These are phyloP conservation scores for Sclerotinia nivalis DNA, from an alignment of 2,329 filamentous ascomycete genomes.

Conservation along the genomic window DNA sequence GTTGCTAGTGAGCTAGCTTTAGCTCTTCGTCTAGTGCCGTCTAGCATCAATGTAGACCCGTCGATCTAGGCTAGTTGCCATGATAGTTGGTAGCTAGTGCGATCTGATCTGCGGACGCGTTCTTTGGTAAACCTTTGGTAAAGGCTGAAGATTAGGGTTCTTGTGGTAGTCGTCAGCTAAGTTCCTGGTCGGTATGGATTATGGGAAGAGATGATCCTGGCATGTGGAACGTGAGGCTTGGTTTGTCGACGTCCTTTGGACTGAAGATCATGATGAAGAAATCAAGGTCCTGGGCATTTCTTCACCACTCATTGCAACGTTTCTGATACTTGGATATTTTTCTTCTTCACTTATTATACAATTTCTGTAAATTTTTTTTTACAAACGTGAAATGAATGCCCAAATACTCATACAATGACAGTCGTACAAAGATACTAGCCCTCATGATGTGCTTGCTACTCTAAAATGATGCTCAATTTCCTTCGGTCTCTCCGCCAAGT, in stretches of 20 bases:
- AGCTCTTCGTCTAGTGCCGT: neutral
- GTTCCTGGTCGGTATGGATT: neutral
- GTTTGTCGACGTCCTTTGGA: neutral
- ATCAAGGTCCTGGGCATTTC: neutral
- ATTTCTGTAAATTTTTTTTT: neutral
- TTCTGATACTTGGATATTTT: neutral
- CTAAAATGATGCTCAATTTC: conserved; percentile 11
- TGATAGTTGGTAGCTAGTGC: neutral
- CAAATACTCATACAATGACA: neutral
- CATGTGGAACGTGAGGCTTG: neutral
- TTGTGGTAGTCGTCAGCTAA: neutral
- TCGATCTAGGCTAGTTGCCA: neutral
- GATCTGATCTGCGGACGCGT: neutral
- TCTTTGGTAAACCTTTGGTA: neutral
- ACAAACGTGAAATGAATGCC: neutral
- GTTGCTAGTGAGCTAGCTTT: neutral
- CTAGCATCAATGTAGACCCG: neutral
- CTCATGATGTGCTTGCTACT: neutral
- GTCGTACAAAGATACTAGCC: neutral
- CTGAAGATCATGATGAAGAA: neutral
- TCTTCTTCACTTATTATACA: neutral
- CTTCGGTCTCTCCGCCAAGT: neutral
- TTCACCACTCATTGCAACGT: neutral
- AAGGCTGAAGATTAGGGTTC: neutral
- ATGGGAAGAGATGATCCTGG: too few species aligned